Conservation (phyloP, 139 green algal genomes). For the Trebouxia sp. region DNA sequence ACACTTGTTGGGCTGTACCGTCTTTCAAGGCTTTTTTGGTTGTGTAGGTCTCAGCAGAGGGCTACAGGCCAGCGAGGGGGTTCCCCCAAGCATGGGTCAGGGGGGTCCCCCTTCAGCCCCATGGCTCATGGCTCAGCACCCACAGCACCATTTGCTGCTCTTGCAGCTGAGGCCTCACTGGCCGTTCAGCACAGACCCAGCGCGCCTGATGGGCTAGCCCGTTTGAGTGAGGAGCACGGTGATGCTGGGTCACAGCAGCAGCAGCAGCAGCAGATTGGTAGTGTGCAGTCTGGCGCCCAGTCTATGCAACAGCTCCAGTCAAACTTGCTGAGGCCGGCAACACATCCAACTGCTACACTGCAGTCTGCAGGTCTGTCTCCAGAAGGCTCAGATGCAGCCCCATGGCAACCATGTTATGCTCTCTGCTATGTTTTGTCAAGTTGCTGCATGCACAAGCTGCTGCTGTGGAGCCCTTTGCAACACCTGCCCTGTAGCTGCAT, state of each 20-base stretch:
- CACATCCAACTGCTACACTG: background rate
- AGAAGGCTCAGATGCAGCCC: too few relatives aligned
- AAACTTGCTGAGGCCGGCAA: conserved; percentile 1
- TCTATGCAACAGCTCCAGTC: conserved; percentile 14
- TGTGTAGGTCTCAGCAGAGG: conserved; percentile 5
- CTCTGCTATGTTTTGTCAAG: too few relatives aligned
- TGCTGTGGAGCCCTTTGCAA: too few relatives aligned
- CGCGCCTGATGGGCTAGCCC: background rate
- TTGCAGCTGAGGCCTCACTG: background rate
- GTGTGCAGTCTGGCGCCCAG: background rate
- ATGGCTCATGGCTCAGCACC: background rate
- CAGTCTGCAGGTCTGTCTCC: background rate
- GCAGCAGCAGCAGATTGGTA: background rate
- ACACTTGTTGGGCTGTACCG: too few relatives aligned
- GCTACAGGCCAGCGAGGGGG: background rate
- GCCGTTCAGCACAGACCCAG: background rate
- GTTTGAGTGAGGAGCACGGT: background rate
- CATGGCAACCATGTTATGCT: too few relatives aligned
- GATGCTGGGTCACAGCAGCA: background rate
- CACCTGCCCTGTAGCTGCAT: too few relatives aligned
- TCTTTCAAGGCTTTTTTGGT: too few relatives aligned
- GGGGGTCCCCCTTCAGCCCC: background rate
- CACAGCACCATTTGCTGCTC: background rate
- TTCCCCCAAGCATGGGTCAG: background rate
- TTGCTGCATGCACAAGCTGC: too few relatives aligned